Evolutionary conservation across 306 rosid species (phyloP).

Genomic region (Benincasa hispida): DNA sequence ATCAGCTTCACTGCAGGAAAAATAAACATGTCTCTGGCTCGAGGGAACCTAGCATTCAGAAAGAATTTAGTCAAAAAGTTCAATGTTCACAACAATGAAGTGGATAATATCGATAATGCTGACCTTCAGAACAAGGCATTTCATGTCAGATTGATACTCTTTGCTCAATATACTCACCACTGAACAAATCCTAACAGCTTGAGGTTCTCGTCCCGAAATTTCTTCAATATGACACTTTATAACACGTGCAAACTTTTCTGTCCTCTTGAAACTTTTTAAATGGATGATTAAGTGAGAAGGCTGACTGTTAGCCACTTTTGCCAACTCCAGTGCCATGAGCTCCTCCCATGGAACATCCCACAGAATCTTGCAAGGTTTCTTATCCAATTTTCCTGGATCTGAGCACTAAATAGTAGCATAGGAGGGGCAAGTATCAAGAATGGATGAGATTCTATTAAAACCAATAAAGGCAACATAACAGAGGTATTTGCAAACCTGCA

Average conservation of each 20-base stretch:
- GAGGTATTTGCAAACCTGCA: conserved; percentile 54
- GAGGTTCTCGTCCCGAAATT: conserved; percentile 57
- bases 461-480: neutral
- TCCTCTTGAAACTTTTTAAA: conserved; percentile 63
- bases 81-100: conserved; percentile 13
- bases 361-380: conserved; percentile 80
- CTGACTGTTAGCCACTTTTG: conserved; percentile 60
- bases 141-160: conserved; percentile 55
- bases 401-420: conserved; percentile 46
- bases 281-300: conserved; percentile 91
- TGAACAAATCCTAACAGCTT: conserved; percentile 63
- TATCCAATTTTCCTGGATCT: conserved; percentile 74
- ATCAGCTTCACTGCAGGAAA: conserved; percentile 75
- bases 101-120: conserved; percentile 8
- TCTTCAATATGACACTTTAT: conserved; percentile 59
- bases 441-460: conserved; percentile 8
- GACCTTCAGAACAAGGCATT: conserved; percentile 58
- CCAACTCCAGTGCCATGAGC: conserved; percentile 81
- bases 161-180: conserved; percentile 66
- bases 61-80: conserved; percentile 16
- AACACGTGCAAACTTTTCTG: conserved; percentile 69
- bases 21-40: conserved; percentile 73
- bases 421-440: conserved; percentile 19
- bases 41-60: conserved; percentile 75
- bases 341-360: conserved; percentile 98